Percentiles rank a stretch among this genome's conserved stretches.
Conservation (phyloP, 2,329 filamentous ascomycete genomes). For the Aspergillus tamarii region DNA sequence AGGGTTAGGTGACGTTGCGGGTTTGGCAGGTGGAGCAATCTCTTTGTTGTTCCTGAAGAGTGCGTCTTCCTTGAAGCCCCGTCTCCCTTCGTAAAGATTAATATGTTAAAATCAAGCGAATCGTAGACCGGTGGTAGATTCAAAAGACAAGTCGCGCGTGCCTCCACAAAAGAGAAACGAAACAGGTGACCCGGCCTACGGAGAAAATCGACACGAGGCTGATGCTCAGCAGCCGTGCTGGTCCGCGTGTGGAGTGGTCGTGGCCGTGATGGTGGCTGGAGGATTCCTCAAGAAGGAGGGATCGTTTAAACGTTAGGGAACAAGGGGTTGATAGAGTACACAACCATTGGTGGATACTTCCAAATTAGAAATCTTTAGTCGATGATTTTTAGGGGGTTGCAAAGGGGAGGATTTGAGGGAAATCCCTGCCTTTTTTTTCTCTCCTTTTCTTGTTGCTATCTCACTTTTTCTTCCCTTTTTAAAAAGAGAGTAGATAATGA, state of each 20-base stretch:
- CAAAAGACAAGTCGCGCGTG: not conserved
- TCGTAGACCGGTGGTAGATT: not conserved
- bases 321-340: not conserved
- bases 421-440: not conserved
- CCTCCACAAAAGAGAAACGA: not conserved
- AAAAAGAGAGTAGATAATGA: not conserved
- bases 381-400: not conserved
- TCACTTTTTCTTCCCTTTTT: not conserved
- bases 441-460: not conserved
- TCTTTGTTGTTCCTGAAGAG: not conserved
- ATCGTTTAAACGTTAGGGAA: constrained; percentile 21
- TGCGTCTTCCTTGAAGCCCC: not conserved
- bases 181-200: constrained; percentile 3
- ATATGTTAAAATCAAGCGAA: not conserved
- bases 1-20: constrained; percentile 3
- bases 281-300: constrained; percentile 26
- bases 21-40: not conserved
- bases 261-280: constrained; percentile 25
- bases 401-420: not conserved
- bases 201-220: constrained; percentile 15
- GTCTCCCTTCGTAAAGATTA: not conserved
- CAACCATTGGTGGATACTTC: not conserved
- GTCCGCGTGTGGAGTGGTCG: not conserved
- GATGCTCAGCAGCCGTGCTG: constrained; percentile 4
- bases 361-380: not conserved